These are phyloP conservation scores for Rhodotorula diobovata DNA, from an alignment of 768 basidiomycete species.

Conservation along the genomic window DNA sequence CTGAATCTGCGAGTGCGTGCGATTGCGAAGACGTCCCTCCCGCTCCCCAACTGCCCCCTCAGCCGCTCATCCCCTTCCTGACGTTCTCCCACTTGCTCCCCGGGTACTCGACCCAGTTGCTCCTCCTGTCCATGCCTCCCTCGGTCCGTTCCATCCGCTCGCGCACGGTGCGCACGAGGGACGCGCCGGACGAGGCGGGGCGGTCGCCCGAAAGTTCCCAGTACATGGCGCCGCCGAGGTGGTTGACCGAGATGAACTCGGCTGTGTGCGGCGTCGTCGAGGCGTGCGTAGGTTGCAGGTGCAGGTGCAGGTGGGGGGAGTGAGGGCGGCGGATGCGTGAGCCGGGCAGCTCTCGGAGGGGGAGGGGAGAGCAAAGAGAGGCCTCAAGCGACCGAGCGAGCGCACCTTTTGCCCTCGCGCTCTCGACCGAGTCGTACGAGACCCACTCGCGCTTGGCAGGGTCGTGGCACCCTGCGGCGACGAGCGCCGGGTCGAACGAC, in stretches of 20 bases:
- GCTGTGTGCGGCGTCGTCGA: not conserved
- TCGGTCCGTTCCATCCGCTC: constrained; percentile 52
- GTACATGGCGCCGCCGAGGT: constrained; percentile 82
- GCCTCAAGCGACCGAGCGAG: constrained; percentile 31
- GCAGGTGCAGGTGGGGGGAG: too few species aligned
- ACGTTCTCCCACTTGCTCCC: constrained; percentile 75
- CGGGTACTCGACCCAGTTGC: constrained; percentile 79
- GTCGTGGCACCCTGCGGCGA: constrained; percentile 83
- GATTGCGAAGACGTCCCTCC: too few species aligned
- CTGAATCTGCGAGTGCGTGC: too few species aligned
- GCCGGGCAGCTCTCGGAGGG: constrained; percentile 34
- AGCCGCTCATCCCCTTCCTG: constrained; percentile 48
- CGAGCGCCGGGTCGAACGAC: constrained; percentile 60
- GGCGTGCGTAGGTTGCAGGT: too few species aligned
- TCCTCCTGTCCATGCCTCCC: constrained; percentile 57
- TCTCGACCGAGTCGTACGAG: constrained; percentile 69
- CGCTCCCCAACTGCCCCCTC: not conserved
- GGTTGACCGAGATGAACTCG: constrained; percentile 65
- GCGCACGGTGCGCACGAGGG: constrained; percentile 57
- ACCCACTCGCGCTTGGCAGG: constrained; percentile 69
- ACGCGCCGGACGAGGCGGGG: constrained; percentile 61
- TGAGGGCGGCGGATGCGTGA: too few species aligned
- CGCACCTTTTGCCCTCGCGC: constrained; percentile 66
- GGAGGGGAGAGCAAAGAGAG: not conserved
- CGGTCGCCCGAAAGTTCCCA: constrained; percentile 92